Percentiles rank a stretch among this genome's conserved stretches.
Evolutionary conservation across 805 yeast species (phyloP).

Genomic region (Sungouiozyma intestinalis): DNA sequence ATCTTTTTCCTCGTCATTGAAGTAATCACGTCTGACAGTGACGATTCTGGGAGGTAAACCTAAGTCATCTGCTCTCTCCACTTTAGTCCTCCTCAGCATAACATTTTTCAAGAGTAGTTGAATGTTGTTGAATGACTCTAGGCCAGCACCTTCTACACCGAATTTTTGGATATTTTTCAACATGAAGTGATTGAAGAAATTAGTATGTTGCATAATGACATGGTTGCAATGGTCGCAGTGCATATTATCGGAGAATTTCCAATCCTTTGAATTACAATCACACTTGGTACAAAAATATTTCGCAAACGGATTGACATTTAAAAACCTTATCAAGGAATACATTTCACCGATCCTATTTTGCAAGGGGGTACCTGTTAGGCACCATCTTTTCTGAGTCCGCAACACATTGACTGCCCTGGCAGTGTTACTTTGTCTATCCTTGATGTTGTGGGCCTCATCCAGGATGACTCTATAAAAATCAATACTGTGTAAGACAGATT

Average conservation of each 20-base stretch:
- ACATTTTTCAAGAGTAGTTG: conserved; percentile 65
- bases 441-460: conserved; percentile 97
- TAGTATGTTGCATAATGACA: conserved; percentile 89
- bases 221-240: conserved; percentile 84
- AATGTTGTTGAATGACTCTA: conserved; percentile 64
- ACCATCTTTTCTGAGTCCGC: conserved; percentile 69
- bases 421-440: conserved; percentile 87
- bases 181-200: conserved; percentile 92
- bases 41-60: conserved; percentile 96
- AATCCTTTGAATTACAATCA: conserved; percentile 67
- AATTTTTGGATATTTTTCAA: conserved; percentile 83
- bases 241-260: conserved; percentile 78
- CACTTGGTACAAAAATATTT: conserved; percentile 90
- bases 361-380: conserved; percentile 91
- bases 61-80: conserved; percentile 93
- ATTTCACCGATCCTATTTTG: conserved; percentile 96
- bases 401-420: conserved; percentile 81
- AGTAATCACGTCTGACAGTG: conserved; percentile 73
- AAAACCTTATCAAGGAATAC: conserved; percentile 80
- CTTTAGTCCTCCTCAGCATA: conserved; percentile 89
- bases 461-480: conserved; percentile 76
- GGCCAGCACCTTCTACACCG: conserved; percentile 77
- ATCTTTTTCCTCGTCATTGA: conserved; percentile 93
- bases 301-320: conserved; percentile 78
- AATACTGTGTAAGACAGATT: conserved; percentile 61